Conservation (phyloP, 2,329 filamentous ascomycete genomes). For the Aureobasidium sp. region DNA sequence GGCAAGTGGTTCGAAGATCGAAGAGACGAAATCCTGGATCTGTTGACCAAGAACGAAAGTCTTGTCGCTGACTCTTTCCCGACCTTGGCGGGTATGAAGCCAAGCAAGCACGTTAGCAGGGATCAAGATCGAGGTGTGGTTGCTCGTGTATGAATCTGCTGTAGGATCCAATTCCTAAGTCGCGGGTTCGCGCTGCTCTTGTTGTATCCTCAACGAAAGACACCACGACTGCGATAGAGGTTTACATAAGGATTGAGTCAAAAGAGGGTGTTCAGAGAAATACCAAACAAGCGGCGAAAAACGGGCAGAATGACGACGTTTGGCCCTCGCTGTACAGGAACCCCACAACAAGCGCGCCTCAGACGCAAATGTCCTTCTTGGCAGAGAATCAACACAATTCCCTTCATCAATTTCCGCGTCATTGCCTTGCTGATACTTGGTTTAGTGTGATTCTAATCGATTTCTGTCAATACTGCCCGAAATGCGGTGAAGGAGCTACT, state of each 20-base stretch:
- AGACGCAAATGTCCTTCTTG: conserved; percentile 3
- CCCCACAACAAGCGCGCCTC: conserved; percentile 1
- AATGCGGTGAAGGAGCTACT: background rate
- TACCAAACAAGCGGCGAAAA: conserved; percentile 9
- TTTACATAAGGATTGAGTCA: background rate
- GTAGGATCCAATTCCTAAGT: background rate
- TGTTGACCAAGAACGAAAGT: conserved; percentile 8
- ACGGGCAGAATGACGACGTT: background rate
- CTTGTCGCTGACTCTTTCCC: conserved; percentile 12
- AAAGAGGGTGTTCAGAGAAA: background rate
- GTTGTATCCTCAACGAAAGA: background rate
- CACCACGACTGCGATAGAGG: background rate
- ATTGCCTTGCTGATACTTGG: background rate
- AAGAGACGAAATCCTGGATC: background rate
- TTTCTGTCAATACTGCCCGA: background rate
- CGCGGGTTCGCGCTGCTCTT: background rate
- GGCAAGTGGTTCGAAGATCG: background rate
- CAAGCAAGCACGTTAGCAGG: background rate
- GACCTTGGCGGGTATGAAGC: conserved; percentile 10
- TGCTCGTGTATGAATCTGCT: background rate
- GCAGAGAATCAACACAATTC: background rate
- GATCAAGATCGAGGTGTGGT: background rate
- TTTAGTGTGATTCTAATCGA: background rate
- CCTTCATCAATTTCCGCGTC: background rate
- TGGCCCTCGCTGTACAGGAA: background rate